Evolutionary conservation across 768 basidiomycete genomes (phyloP), one percentile per base, ranked within the genome.

Genomic region (Omphalotus guepiniiformis): DNA sequence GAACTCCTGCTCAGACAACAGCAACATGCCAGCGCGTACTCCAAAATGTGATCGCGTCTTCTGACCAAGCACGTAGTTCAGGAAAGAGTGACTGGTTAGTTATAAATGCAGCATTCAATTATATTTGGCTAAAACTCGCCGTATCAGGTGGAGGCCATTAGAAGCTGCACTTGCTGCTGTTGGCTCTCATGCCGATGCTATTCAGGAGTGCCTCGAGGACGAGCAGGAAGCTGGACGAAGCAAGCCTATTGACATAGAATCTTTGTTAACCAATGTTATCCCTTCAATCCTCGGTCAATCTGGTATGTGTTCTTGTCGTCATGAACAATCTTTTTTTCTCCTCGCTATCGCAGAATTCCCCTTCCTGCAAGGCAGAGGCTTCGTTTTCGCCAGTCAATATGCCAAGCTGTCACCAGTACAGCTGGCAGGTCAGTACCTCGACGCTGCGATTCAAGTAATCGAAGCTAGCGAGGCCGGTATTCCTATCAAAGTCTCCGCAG

Each of bases 401-500:
- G 77, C 88, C 1, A 79, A 81, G 54, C 65, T 86, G 8, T 72
- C 97, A 4, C 86, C 92, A 0, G 56, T 75, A 11, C 73, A 81
- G 47, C 73, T 93, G 39, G 83, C 89, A 1, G 79, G 80, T 1
- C 90, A 93, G 58, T 98, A 97, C 60, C 72, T 98, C 27, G 82
- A 88, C 19, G 91, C 91, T 3, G 87, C 93, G 0, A 73, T 96
- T 25, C 82, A 85, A 43, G 93, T 90, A 7, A 76, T 99, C 7
- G 91, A 94, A 64, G 77, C 82, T 0, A 56, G 60, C 18, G 78
- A 80, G 21, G 81, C 86, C 3, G 77, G 80, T 22, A 74, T 93
- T n/a, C 88, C 92, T 0, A 86, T 97, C 58, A 98, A 97, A 65
- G 74, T 97, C 4, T 94, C 92, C 1, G 94, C 95, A 8, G 87